Base-by-base conservation (phyloP, 805 yeast genomes). In the Ogataea sp. region DNA sequence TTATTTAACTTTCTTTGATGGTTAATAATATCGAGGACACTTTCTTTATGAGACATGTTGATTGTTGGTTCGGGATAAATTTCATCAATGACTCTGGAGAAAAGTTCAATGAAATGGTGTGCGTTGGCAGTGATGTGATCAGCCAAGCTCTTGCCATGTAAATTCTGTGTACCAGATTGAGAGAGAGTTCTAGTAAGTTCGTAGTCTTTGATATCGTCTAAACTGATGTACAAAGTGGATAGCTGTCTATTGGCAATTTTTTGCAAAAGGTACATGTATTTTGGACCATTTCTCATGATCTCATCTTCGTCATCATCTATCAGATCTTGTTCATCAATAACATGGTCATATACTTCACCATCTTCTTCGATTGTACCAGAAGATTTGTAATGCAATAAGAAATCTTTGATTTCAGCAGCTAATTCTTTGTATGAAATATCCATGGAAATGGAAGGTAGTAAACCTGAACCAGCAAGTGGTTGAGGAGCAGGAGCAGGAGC, bases 1-100 rank as follows among this genome's bases (percentile, higher is more conserved):
- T 90, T 90, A 55, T 96, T 74, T 56, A 86, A 73, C 52, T 73
- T 78, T 59, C 99, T 75, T 66, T 93, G 97, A 55, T 86, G 89
- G 48, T 89, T 68, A 41, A 93, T 86, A 42, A 93, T 94, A 55
- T 93, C 98, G 46, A 93, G 65, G 11, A 93, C 97, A 49, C 86
- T 95, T 58, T 87, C 96, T 48, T 79, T 78, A 56, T 83, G 85
- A 34, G 79, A 66, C 38, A 90, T 69, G 43, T 84, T 89, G 37
- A 71, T 76, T 2, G 93, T 81, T n/a, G 97, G 90, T 45, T 70
- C 72, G 0, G 98, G 98, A 75, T 90, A 73, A 42, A 86, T 59
- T 36, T 76, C 79, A 61, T 93, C 99, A 33, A 86, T 75, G 14
- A 79, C 80, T 36, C 68, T 64, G 37, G 86, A 71, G 55, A 94